A percentile compares a stretch with the other conserved stretches of the same genome.
phyloP scores from a whole-genome alignment of 2,329 filamentous ascomycete species.

The Ploettnerulaceae sp. region DNA sequence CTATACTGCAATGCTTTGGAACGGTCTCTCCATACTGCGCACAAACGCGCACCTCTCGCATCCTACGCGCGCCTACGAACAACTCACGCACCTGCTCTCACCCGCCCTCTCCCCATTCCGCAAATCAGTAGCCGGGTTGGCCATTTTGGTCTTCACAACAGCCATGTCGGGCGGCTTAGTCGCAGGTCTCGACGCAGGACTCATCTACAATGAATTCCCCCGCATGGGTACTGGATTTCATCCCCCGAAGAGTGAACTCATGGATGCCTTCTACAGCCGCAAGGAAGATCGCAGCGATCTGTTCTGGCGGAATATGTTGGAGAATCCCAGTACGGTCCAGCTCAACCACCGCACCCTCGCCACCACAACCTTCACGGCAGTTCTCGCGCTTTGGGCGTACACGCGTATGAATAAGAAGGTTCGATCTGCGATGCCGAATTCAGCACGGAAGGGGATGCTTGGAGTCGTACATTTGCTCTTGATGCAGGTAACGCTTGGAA shows the following conservation, averaged over 20 bases:
- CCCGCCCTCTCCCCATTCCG: constrained; percentile 71
- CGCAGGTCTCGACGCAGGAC: constrained; percentile 87
- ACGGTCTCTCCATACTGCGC: constrained; percentile 78
- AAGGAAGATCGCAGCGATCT: constrained; percentile 74
- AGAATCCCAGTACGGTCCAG: constrained; percentile 94
- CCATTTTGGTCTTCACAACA: constrained; percentile 76
- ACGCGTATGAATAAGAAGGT: constrained; percentile 59
- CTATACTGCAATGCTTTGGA: constrained; percentile 91
- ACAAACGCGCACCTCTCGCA: constrained; percentile 66
- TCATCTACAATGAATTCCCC: constrained; percentile 99
- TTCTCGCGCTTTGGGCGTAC: constrained; percentile 78
- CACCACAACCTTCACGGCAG: constrained; percentile 77
- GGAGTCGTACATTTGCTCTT: constrained; percentile 80
- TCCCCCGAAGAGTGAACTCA: constrained; percentile 78
- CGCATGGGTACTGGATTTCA: constrained; percentile 83
- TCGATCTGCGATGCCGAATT: constrained; percentile 53
- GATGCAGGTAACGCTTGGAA: constrained; percentile 80
- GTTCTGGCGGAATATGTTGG: constrained; percentile 95
- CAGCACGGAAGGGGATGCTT: constrained; percentile 63
- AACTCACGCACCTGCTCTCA: constrained; percentile 57
- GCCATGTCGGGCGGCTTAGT: constrained; percentile 93
- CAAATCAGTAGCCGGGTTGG: constrained; percentile 64
- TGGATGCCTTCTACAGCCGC: constrained; percentile 80
- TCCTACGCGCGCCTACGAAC: constrained; percentile 55
- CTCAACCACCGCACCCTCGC: constrained; percentile 92